Evolutionary conservation across 2,329 filamentous ascomycete genomes (phyloP), one percentile per base, ranked within the genome.

Genomic region (Colletotrichum eremochloae): DNA sequence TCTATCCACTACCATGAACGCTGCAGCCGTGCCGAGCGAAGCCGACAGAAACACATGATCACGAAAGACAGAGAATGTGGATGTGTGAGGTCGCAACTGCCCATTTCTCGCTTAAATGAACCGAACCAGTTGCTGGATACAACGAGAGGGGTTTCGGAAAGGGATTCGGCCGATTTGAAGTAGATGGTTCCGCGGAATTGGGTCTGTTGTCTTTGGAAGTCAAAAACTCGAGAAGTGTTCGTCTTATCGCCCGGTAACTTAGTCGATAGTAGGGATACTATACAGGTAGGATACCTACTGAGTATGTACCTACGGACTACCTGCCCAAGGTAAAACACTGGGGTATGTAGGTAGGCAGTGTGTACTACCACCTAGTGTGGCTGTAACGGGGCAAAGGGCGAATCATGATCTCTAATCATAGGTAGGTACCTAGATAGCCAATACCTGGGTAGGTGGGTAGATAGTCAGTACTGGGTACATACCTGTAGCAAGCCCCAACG

Each of bases 361-460:
- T 52, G 48, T 14, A 12, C 48, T 15, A 52, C n/a, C 48, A 14
- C 48, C 18, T 29, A 29, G 61, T 63, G 68, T 71, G 68, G 68
- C 68, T 71, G 64, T 63, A 64, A 62, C 57, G 64, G 42, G 53
- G 52, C 50, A 53, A 53, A 56, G 38, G 68, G 38, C 38, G 38
- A 40, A 40, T 24, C 24, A 24, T 24, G 24, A 24, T 24, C 24
- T 24, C 24, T 24, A 24, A 24, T 24, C 24, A 36, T 36, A 36
- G 9, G 36, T 36, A 40, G 38, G 38, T 40, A 40, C 38, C 38
- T 40, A 40, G 24, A 24, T 24, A 24, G 24, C 24, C 24, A 3
- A 36, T 36, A 4, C 33, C 33, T 36, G 5, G 5, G 5, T 36
- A 36, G 33, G 8, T 36, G 3, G 33, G 33, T 40, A 40, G 38